These are phyloP conservation scores for Bryopsis sp. DNA, from an alignment of 139 green algal genomes.

Conservation along the genomic window DNA sequence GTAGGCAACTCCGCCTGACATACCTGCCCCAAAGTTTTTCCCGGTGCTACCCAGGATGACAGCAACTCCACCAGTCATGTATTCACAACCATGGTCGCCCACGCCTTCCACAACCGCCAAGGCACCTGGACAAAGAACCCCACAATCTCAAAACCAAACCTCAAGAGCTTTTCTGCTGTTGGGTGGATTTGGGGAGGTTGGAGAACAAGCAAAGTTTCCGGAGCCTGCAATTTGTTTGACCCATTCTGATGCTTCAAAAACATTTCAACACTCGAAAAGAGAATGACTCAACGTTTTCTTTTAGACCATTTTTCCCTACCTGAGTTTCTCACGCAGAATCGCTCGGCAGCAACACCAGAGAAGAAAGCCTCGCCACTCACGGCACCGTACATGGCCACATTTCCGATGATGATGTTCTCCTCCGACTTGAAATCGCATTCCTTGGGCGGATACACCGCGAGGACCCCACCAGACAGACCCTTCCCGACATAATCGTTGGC, in stretches of 20 bases:
- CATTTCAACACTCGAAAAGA: too few species aligned
- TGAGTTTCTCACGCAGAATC: conserved; percentile 80
- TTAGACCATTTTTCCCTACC: neutral
- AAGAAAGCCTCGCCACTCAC: conserved; percentile 82
- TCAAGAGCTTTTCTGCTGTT: neutral
- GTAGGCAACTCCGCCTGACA: conserved; percentile 83
- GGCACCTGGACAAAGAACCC: conserved; percentile 41
- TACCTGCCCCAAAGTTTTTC: conserved; percentile 94
- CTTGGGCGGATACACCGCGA: conserved; percentile 69
- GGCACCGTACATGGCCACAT: conserved; percentile 90
- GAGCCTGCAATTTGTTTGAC: too few species aligned
- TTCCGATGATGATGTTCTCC: conserved; percentile 91
- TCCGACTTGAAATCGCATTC: conserved; percentile 54
- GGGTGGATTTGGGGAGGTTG: neutral
- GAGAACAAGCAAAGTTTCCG: too few species aligned
- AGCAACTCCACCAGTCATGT: conserved; percentile 89
- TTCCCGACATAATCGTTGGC: conserved; percentile 80
- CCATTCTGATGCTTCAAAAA: too few species aligned
- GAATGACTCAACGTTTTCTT: too few species aligned
- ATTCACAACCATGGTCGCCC: conserved; percentile 90
- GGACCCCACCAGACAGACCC: conserved; percentile 64
- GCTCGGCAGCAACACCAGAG: conserved; percentile 79
- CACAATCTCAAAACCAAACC: neutral
- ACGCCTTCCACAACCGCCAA: conserved; percentile 85
- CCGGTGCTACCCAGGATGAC: conserved; percentile 81